Evolutionary conservation across 140 eudicot species (phyloP).

Genomic region (Oenanthe javanica): DNA sequence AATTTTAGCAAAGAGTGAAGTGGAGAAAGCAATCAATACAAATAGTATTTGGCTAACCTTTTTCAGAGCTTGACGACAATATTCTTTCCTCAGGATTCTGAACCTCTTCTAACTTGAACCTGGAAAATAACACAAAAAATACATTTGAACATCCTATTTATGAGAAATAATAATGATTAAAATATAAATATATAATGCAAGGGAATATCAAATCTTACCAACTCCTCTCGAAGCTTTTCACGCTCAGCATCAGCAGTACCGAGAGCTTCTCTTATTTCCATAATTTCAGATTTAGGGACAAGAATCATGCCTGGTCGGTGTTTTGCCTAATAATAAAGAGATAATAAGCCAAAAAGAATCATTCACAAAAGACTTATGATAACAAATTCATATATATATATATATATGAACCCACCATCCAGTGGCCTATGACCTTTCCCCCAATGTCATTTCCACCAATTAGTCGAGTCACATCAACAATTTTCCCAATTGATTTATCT

Average conservation of each 20-base stretch:
- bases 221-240: neutral
- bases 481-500: constrained; percentile 7
- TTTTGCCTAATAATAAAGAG: neutral
- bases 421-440: neutral
- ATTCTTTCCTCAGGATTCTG: neutral
- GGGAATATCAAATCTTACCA: neutral
- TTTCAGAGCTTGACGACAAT: neutral
- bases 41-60: neutral
- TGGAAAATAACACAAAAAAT: neutral
- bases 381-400: neutral
- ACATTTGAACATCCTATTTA: neutral
- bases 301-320: constrained; percentile 4
- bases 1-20: neutral
- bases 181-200: too few species aligned
- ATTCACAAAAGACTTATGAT: neutral
- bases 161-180: neutral
- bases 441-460: neutral
- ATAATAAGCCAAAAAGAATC: neutral
- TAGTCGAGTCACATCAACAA: constrained; percentile 7
- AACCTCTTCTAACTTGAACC: neutral
- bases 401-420: constrained; percentile 10
- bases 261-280: neutral
- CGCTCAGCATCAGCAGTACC: constrained; percentile 4
- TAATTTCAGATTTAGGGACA: neutral
- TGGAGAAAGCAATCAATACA: neutral